Conservation (phyloP, 441 rosid species). For the Brassica balearica region DNA sequence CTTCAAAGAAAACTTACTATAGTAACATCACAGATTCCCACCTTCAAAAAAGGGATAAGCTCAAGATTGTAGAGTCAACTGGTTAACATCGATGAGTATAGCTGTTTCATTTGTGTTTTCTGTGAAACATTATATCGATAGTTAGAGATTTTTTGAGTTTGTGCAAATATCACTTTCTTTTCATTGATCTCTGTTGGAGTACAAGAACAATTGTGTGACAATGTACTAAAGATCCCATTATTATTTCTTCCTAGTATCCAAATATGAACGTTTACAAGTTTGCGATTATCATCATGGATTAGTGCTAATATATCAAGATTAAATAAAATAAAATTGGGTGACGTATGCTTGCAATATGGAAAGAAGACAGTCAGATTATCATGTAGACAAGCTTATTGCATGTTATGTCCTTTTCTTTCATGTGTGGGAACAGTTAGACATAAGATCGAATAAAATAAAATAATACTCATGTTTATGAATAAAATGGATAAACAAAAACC, state of each 20-base stretch:
- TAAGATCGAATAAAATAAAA: slow-evolving; percentile 11
- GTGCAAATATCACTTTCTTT: slow-evolving; percentile 33
- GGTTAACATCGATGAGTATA: slow-evolving; percentile 8
- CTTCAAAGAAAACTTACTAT: slow-evolving; percentile 13
- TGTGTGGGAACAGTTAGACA: slow-evolving; percentile 42
- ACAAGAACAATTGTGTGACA: not conserved
- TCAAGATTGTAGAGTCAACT: slow-evolving; percentile 36
- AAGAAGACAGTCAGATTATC: slow-evolving; percentile 17
- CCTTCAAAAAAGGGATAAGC: slow-evolving; percentile 23
- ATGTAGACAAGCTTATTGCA: slow-evolving; percentile 33
- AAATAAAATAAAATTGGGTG: slow-evolving; percentile 6
- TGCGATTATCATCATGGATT: slow-evolving; percentile 3
- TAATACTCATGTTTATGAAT: not conserved
- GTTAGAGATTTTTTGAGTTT: slow-evolving; percentile 39
- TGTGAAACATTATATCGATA: slow-evolving; percentile 19
- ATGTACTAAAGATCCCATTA: not conserved
- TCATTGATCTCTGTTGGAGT: slow-evolving; percentile 27
- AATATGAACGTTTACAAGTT: slow-evolving; percentile 2
- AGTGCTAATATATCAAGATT: slow-evolving; percentile 9
- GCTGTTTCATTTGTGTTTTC: slow-evolving; percentile 19
- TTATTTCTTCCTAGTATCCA: not conserved
- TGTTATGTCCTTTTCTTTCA: slow-evolving; percentile 40
- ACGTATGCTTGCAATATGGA: not conserved
- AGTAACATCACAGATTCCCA: slow-evolving; percentile 15
- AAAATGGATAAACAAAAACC: slow-evolving; percentile 23